phyloP scores from a whole-genome alignment of 176 grass and related monocot genomes.

The Aegilops sharonensis region DNA sequence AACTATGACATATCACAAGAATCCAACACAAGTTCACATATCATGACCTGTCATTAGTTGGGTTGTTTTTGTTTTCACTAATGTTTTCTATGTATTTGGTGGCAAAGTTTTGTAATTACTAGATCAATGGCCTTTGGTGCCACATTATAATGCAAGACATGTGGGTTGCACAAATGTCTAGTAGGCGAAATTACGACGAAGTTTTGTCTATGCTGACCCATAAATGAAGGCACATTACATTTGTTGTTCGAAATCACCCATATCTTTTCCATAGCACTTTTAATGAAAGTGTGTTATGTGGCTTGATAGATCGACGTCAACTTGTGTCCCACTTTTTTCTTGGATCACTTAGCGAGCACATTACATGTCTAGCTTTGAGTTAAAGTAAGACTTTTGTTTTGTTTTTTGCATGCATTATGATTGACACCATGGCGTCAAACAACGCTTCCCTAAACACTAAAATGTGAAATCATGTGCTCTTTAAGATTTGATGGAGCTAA shows the following conservation, averaged over 20 bases:
- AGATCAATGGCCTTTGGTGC: too few relatives aligned
- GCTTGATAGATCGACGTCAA: background rate
- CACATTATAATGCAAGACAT: rapidly evolving
- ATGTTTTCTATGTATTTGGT: background rate
- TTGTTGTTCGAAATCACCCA: background rate
- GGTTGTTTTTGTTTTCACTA: background rate
- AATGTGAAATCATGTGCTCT: too few relatives aligned
- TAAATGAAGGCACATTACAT: background rate
- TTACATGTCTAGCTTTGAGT: background rate
- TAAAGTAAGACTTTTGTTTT: background rate
- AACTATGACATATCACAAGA: background rate
- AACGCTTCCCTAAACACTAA: background rate
- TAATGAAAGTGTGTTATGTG: background rate
- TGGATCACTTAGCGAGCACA: background rate
- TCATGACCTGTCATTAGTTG: background rate
- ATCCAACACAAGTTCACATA: background rate
- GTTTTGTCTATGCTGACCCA: background rate
- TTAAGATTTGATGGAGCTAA: too few relatives aligned
- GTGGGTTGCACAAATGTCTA: background rate
- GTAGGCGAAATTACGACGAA: rapidly evolving
- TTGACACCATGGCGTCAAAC: background rate
- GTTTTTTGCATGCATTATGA: background rate
- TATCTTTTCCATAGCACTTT: background rate
- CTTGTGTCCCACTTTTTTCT: background rate
- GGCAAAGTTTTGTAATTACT: background rate